phyloP scores from a whole-genome alignment of 768 basidiomycete species.

The Postia placenta region DNA sequence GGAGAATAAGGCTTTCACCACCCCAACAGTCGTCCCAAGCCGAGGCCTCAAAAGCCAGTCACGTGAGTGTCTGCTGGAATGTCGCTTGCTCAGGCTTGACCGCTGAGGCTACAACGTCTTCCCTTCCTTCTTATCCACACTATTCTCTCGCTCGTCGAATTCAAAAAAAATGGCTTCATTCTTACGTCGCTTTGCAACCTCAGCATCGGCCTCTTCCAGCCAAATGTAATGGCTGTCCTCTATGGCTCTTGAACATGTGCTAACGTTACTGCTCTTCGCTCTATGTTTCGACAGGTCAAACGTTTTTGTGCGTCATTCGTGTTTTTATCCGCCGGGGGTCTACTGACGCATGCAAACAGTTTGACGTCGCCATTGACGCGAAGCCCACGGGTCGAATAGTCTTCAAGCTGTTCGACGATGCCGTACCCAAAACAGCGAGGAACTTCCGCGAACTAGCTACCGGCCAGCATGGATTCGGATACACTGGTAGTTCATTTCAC shows the following conservation, averaged over 20 bases:
- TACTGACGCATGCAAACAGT: constrained; percentile 14
- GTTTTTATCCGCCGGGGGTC: not conserved
- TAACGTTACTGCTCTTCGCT: not conserved
- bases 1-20: not conserved
- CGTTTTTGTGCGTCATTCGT: constrained; percentile 25
- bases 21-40: not conserved
- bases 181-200: constrained; percentile 45
- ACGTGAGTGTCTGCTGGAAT: not conserved
- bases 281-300: constrained; percentile 16
- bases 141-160: not conserved
- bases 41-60: not conserved
- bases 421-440: constrained; percentile 37
- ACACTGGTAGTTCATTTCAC: constrained; percentile 42
- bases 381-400: constrained; percentile 32
- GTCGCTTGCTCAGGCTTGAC: not conserved
- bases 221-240: constrained; percentile 10
- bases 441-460: constrained; percentile 57
- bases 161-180: constrained; percentile 38
- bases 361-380: constrained; percentile 27
- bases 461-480: constrained; percentile 43
- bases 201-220: constrained; percentile 31
- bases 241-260: not conserved
- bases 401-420: constrained; percentile 53
- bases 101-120: not conserved
- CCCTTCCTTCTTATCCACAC: too few species aligned